Conservation (phyloP, 208 protist species). For the Acanthamoeba divionensis region DNA sequence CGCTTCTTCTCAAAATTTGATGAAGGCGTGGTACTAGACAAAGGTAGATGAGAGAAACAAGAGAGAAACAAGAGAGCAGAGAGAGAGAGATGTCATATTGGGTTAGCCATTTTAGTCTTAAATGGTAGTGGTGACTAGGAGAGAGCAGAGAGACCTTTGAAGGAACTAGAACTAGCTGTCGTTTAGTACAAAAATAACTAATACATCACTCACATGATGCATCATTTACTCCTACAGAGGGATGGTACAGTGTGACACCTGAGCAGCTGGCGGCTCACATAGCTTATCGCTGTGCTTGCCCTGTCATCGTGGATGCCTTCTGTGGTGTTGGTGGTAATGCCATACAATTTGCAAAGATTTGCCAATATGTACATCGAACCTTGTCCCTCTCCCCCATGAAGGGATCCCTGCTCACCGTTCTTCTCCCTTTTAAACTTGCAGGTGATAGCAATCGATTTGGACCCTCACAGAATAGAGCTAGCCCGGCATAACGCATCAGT, state of each 20-base stretch:
- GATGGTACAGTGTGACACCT: constrained; percentile 65
- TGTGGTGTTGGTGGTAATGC: constrained; percentile 81
- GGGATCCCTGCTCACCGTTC: too few species aligned
- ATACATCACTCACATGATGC: not conserved
- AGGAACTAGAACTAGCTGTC: too few species aligned
- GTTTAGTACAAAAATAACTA: not conserved
- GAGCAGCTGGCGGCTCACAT: constrained; percentile 62
- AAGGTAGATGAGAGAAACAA: too few species aligned
- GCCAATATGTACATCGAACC: constrained; percentile 34
- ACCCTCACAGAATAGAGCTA: constrained; percentile 65
- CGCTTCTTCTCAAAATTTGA: constrained; percentile 53
- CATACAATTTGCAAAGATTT: constrained; percentile 79
- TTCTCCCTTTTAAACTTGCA: not conserved
- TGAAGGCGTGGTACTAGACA: constrained; percentile 52
- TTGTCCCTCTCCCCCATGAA: too few species aligned
- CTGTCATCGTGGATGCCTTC: constrained; percentile 61
- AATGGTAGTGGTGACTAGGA: not conserved
- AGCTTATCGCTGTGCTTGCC: constrained; percentile 37
- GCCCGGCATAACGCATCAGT: constrained; percentile 77
- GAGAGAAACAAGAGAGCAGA: too few species aligned
- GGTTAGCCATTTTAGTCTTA: not conserved
- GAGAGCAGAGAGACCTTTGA: too few species aligned
- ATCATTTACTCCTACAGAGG: not conserved
- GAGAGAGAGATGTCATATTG: not conserved
- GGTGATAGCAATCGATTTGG: constrained; percentile 81